These are phyloP conservation scores for Boletus sensibilis DNA, from an alignment of 768 basidiomycete genomes.

Conservation along the genomic window DNA sequence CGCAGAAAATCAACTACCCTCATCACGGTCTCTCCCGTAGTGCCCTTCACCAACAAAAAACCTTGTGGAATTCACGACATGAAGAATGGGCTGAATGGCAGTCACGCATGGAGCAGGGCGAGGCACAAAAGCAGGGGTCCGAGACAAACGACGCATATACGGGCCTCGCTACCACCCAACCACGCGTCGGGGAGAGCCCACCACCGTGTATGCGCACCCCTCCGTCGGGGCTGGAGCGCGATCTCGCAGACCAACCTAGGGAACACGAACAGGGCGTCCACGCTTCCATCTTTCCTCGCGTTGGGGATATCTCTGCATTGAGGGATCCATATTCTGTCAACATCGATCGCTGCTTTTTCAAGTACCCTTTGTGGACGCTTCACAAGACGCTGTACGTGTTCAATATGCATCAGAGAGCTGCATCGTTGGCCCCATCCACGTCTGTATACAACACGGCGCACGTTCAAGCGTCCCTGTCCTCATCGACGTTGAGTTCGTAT, in stretches of 20 bases:
- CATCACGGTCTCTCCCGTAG: constrained; percentile 66
- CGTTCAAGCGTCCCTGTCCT: constrained; percentile 15
- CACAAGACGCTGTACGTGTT: constrained; percentile 63
- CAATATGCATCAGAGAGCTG: constrained; percentile 44
- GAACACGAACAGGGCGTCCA: constrained; percentile 16
- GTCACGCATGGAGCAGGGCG: constrained; percentile 11
- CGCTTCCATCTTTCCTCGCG: constrained; percentile 50
- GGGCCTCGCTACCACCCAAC: constrained; percentile 18
- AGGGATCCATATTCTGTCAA: constrained; percentile 56
- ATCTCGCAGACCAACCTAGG: constrained; percentile 10
- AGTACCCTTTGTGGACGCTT: constrained; percentile 63
- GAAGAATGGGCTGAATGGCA: constrained; percentile 48
- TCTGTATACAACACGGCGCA: constrained; percentile 16
- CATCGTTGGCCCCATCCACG: background rate
- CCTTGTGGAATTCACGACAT: constrained; percentile 58
- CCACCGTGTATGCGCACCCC: constrained; percentile 22
- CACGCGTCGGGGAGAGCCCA: background rate
- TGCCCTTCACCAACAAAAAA: constrained; percentile 58
- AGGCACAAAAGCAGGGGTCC: background rate
- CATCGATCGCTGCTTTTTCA: constrained; percentile 59
- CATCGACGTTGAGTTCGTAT: constrained; percentile 21
- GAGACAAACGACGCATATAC: constrained; percentile 27
- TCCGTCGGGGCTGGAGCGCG: constrained; percentile 34
- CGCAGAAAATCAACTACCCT: constrained; percentile 43
- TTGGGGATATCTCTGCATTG: constrained; percentile 58